Evolutionary conservation across 495 filamentous ascomycete genomes (phyloP).

Genomic region (Xylaria intraflava): DNA sequence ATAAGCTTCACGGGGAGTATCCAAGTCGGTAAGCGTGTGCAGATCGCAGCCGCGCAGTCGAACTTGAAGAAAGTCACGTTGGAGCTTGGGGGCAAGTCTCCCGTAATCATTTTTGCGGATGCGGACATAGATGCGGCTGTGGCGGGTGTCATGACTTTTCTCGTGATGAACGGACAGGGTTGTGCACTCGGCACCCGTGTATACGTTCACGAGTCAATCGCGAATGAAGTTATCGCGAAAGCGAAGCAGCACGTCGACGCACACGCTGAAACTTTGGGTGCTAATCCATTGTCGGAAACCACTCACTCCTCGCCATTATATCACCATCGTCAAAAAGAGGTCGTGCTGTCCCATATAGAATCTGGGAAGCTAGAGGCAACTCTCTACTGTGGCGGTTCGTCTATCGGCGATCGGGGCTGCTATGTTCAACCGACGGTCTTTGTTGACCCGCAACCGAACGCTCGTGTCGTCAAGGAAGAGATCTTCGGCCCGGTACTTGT

Average conservation of each 20-base stretch:
- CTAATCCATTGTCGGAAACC: neutral
- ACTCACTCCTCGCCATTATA: neutral
- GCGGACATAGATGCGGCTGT: slow-evolving; percentile 50
- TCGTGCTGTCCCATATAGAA: slow-evolving; percentile 26
- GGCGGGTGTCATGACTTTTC: no score
- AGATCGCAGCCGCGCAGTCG: slow-evolving; percentile 31
- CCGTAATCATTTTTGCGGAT: slow-evolving; percentile 62
- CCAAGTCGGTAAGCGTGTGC: slow-evolving; percentile 38
- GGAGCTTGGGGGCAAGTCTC: slow-evolving; percentile 76
- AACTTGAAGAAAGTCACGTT: slow-evolving; percentile 71
- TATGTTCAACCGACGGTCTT: slow-evolving; percentile 68
- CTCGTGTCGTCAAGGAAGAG: slow-evolving; percentile 50
- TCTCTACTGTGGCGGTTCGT: slow-evolving; percentile 6
- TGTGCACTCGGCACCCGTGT: no score
- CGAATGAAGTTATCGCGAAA: no score
- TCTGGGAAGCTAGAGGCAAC: slow-evolving; percentile 27
- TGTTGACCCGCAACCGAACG: slow-evolving; percentile 56
- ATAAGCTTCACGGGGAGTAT: slow-evolving; percentile 53
- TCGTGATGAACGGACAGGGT: no score
- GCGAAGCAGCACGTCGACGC: neutral
- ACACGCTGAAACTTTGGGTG: neutral
- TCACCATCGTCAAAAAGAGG: neutral
- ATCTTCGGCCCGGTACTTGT: slow-evolving; percentile 64
- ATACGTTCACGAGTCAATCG: no score
- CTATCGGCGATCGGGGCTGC: slow-evolving; percentile 27